Conservation (phyloP, 2,329 filamentous ascomycete genomes). For the Coleophoma crateriformis region DNA sequence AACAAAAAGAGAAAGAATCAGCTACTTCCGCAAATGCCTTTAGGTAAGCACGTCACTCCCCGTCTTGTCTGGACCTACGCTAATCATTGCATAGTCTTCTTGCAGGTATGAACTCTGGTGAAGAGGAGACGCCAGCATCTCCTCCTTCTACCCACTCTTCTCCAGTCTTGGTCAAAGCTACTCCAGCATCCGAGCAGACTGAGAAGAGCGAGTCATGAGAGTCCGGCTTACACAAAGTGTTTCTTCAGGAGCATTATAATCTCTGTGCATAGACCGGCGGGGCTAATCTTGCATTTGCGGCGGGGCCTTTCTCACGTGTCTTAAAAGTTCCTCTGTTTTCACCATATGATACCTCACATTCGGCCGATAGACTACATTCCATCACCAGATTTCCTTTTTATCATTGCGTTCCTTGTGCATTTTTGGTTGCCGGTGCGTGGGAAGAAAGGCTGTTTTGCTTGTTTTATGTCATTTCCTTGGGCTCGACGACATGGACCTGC, state of each 20-base stretch:
- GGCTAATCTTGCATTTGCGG: conserved; percentile 38
- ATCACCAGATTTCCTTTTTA: conserved; percentile 25
- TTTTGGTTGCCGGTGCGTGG: conserved; percentile 21
- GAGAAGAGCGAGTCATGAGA: conserved; percentile 43
- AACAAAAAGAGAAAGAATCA: conserved; percentile 56
- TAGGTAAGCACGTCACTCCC: conserved; percentile 57
- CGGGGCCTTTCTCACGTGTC: conserved; percentile 33
- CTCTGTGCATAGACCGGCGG: conserved; percentile 38
- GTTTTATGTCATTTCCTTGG: conserved; percentile 20
- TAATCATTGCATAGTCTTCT: conserved; percentile 39
- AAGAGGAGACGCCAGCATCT: conserved; percentile 59
- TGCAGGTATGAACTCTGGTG: conserved; percentile 39
- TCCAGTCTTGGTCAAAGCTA: conserved; percentile 58
- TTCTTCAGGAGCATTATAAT: conserved; percentile 32
- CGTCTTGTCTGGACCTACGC: conserved; percentile 3
- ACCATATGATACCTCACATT: conserved; percentile 36
- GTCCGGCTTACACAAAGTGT: conserved; percentile 28
- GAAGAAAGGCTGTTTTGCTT: conserved; percentile 24
- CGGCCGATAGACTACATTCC: conserved; percentile 27
- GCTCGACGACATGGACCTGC: conserved; percentile 20
- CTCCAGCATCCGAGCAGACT: conserved; percentile 39
- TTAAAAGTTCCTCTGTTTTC: conserved; percentile 37
- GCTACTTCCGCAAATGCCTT: conserved; percentile 82
- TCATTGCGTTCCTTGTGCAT: conserved; percentile 20
- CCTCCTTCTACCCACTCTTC: conserved; percentile 65